Conservation (phyloP, 176 grass and related monocot species). For the Ananas comosus region DNA sequence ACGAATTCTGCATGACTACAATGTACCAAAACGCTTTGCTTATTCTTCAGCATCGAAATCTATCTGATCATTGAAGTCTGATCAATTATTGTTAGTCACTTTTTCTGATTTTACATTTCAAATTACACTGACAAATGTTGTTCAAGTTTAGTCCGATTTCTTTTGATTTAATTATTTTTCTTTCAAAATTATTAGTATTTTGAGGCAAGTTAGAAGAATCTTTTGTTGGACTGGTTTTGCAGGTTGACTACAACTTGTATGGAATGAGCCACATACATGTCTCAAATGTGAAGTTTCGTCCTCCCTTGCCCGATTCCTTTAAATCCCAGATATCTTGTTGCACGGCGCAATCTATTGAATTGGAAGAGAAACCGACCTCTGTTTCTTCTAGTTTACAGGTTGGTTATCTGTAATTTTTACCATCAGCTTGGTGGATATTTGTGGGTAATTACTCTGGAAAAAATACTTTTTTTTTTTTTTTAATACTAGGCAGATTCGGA, state of each 20-base stretch:
- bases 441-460: background rate
- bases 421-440: conserved; percentile 11
- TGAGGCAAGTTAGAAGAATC: conserved; percentile 1
- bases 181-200: background rate
- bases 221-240: conserved; percentile 32
- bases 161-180: background rate
- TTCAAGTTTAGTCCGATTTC: background rate
- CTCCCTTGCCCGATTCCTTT: conserved; percentile 73
- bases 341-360: conserved; percentile 27
- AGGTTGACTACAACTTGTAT: conserved; percentile 97
- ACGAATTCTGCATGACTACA: too few relatives aligned
- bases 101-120: too few relatives aligned
- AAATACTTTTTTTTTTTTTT: conserved; percentile 8
- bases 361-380: conserved; percentile 24
- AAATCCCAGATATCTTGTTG: conserved; percentile 24
- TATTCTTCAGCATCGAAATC: too few relatives aligned
- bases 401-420: conserved; percentile 15
- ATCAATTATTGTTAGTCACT: too few relatives aligned
- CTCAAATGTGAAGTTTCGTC: conserved; percentile 77
- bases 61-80: too few relatives aligned
- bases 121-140: background rate
- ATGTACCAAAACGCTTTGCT: too few relatives aligned
- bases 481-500: conserved; percentile 51
- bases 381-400: conserved; percentile 16
- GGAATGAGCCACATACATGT: conserved; percentile 93